Evolutionary conservation across 768 basidiomycete genomes (phyloP).

Genomic region (Kwoniella sp.): DNA sequence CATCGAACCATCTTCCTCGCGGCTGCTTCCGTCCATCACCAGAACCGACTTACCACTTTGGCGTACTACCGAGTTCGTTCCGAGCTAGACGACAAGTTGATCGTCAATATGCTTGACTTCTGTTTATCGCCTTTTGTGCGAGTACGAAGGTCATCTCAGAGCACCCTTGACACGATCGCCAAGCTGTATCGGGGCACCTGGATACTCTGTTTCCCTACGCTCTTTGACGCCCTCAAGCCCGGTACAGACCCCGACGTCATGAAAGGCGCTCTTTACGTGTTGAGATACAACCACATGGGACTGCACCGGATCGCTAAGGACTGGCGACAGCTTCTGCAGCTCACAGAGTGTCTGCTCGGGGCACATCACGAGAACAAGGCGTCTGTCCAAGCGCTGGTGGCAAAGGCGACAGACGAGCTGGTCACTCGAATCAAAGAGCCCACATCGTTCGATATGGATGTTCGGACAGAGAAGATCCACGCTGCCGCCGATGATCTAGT

Average conservation of each 20-base stretch:
- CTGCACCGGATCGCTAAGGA: conserved; percentile 61
- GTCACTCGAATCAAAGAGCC: conserved; percentile 40
- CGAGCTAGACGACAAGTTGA: conserved; percentile 57
- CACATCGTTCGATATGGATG: conserved; percentile 27
- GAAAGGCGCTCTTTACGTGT: conserved; percentile 84
- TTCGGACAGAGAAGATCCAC: conserved; percentile 28
- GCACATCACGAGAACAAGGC: conserved; percentile 85
- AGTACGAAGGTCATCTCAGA: conserved; percentile 40
- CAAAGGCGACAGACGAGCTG: conserved; percentile 48
- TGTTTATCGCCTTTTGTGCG: conserved; percentile 56
- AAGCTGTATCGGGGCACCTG: conserved; percentile 57
- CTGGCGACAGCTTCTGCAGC: conserved; percentile 65
- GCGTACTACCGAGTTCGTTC: conserved; percentile 56
- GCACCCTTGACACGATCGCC: conserved; percentile 36
- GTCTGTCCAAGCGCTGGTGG: conserved; percentile 45
- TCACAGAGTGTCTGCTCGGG: conserved; percentile 66
- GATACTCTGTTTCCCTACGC: conserved; percentile 54
- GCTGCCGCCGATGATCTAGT: conserved; percentile 30
- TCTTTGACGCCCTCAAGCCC: conserved; percentile 59
- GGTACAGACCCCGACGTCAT: conserved; percentile 84
- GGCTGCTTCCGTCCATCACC: conserved; percentile 44
- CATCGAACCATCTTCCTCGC: conserved; percentile 43
- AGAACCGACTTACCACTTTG: conserved; percentile 48
- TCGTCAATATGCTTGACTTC: conserved; percentile 57
- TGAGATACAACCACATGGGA: conserved; percentile 70